These are phyloP conservation scores for Meredithiella fracta DNA, from an alignment of 2,329 filamentous ascomycete species.

Conservation along the genomic window DNA sequence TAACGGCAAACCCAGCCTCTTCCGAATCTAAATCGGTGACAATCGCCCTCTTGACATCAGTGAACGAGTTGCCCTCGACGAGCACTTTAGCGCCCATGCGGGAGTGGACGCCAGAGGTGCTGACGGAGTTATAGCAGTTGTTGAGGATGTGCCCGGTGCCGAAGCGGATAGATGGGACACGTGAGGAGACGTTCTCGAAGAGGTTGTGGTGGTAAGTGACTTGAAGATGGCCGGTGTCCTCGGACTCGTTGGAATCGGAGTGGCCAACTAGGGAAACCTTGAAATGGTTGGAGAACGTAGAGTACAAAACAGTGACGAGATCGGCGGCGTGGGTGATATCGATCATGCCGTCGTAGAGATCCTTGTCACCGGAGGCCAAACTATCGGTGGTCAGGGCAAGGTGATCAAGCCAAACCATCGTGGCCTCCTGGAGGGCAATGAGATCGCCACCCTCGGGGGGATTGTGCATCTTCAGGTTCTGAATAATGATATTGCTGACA, in stretches of 20 bases:
- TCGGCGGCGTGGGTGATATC: slow-evolving; percentile 30
- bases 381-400: slow-evolving; percentile 25
- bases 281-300: slow-evolving; percentile 28
- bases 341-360: slow-evolving; percentile 28
- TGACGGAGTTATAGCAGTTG: slow-evolving; percentile 29
- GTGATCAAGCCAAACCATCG: slow-evolving; percentile 34
- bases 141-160: slow-evolving; percentile 38
- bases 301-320: slow-evolving; percentile 27
- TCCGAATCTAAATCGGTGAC: slow-evolving; percentile 28
- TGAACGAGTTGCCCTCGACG: slow-evolving; percentile 35
- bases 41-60: slow-evolving; percentile 26
- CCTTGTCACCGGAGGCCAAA: slow-evolving; percentile 23
- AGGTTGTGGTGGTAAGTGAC: slow-evolving; percentile 47
- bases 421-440: slow-evolving; percentile 30
- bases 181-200: slow-evolving; percentile 43
- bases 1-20: slow-evolving; percentile 27
- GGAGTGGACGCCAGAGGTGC: slow-evolving; percentile 34
- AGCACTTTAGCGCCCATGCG: slow-evolving; percentile 36
- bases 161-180: slow-evolving; percentile 42
- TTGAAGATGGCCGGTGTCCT: slow-evolving; percentile 41
- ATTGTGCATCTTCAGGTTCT: slow-evolving; percentile 37
- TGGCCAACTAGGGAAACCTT: slow-evolving; percentile 46
- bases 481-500: slow-evolving; percentile 37
- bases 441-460: slow-evolving; percentile 33
- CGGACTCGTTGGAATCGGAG: slow-evolving; percentile 38